These are phyloP conservation scores for Cercospora beticola DNA, from an alignment of 2,329 filamentous ascomycete genomes.

Conservation along the genomic window DNA sequence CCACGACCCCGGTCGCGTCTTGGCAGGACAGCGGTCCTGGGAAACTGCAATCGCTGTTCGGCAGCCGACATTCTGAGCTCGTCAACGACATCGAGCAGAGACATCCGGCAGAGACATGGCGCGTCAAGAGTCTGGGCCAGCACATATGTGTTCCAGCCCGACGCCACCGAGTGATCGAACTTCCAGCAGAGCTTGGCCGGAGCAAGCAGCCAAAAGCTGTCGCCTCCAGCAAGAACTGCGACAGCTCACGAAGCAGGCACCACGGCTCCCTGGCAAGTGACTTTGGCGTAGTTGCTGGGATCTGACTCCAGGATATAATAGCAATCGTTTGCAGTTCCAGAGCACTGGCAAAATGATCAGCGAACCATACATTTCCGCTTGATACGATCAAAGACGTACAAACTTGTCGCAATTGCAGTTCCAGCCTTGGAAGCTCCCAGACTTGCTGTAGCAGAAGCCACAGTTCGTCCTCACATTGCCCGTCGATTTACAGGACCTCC, in stretches of 20 bases:
- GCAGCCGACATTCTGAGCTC: background rate
- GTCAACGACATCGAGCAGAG: background rate
- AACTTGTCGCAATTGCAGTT: conserved; percentile 17
- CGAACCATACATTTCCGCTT: background rate
- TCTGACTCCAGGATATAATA: conserved; percentile 12
- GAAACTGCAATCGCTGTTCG: background rate
- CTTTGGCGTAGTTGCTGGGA: conserved; percentile 2
- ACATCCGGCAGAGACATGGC: background rate
- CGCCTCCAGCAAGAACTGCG: background rate
- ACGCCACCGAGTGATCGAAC: background rate
- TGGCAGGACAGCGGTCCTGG: background rate
- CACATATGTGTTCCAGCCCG: background rate
- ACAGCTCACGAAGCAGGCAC: background rate
- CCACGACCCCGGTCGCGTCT: background rate
- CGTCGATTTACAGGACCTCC: conserved; percentile 5
- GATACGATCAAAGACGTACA: background rate
- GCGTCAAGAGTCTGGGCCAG: background rate
- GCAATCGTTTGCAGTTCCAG: conserved; percentile 11
- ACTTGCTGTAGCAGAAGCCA: conserved; percentile 10
- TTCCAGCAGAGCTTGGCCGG: background rate
- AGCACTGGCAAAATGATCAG: conserved; percentile 7
- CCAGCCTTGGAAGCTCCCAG: conserved; percentile 8
- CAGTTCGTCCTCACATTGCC: conserved; percentile 10
- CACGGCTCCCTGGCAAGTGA: conserved; percentile 6
- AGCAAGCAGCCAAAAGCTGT: background rate